phyloP scores from a whole-genome alignment of 805 yeast species.

The Lipomyces spencermartinsiae region DNA sequence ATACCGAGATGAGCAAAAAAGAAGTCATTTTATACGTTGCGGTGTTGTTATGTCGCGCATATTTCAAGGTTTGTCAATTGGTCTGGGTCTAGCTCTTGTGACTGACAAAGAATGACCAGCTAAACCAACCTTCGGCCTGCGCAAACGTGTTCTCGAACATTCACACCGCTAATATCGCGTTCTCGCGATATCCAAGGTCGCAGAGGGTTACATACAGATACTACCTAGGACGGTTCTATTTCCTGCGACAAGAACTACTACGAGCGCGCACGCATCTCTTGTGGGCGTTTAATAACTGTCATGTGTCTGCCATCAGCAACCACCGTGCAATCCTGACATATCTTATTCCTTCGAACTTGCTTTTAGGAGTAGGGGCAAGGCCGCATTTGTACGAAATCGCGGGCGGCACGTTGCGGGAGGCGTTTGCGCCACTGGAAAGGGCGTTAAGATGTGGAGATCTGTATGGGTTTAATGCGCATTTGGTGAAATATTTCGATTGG shows the following conservation, averaged over 20 bases:
- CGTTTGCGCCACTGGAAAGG: constrained; percentile 50
- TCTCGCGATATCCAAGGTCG: constrained; percentile 51
- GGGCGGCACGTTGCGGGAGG: constrained; percentile 42
- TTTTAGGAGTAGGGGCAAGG: constrained; percentile 61
- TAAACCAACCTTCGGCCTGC: constrained; percentile 45
- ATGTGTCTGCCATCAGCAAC: constrained; percentile 45
- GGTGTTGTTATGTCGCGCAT: constrained; percentile 59
- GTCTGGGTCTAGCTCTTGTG: neutral
- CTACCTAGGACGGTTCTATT: constrained; percentile 61
- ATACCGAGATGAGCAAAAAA: constrained; percentile 48
- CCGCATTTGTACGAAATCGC: constrained; percentile 35
- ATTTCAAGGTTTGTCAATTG: constrained; percentile 51
- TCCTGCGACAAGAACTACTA: constrained; percentile 58
- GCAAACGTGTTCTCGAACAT: constrained; percentile 63
- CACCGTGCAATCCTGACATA: constrained; percentile 53
- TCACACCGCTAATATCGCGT: constrained; percentile 53
- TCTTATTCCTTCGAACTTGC: constrained; percentile 59
- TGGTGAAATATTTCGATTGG: constrained; percentile 44
- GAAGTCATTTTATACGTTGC: constrained; percentile 61
- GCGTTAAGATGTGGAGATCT: constrained; percentile 55
- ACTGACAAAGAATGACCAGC: constrained; percentile 49
- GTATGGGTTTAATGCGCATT: constrained; percentile 45
- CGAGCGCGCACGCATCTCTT: constrained; percentile 60
- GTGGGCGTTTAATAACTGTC: constrained; percentile 59
- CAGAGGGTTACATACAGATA: constrained; percentile 64